phyloP scores from a whole-genome alignment of 2,329 filamentous ascomycete species.

The Macrophomina phaseolina region DNA sequence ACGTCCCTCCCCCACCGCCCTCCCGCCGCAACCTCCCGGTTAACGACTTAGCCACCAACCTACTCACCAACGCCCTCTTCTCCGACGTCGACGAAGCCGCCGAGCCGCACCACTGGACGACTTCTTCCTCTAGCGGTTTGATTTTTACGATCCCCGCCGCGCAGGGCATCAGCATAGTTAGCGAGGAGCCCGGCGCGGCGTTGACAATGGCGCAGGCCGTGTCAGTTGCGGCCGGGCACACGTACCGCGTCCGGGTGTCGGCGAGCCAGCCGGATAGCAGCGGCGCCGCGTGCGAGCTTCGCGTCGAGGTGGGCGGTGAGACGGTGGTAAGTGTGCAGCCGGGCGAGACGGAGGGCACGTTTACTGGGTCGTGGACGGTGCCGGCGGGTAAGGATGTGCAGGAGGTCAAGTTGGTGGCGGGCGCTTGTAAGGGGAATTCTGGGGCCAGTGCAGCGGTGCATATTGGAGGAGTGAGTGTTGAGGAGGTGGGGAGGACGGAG shows the following conservation, averaged over 20 bases:
- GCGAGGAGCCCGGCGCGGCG: constrained; percentile 32
- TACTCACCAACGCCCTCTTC: constrained; percentile 39
- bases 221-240: not conserved
- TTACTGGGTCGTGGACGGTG: constrained; percentile 26
- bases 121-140: constrained; percentile 30
- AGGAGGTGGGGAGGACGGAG: not conserved
- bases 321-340: not conserved
- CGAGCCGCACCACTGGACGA: constrained; percentile 35
- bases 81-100: constrained; percentile 29
- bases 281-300: constrained; percentile 24
- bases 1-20: not conserved
- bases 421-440: not conserved
- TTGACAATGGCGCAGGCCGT: constrained; percentile 36
- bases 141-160: constrained; percentile 31
- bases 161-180: constrained; percentile 32
- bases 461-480: not conserved
- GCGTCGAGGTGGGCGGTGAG: not conserved
- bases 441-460: not conserved
- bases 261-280: constrained; percentile 35
- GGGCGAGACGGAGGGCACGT: not conserved
- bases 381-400: not conserved
- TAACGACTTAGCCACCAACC: constrained; percentile 31
- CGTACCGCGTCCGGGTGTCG: constrained; percentile 29
- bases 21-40: constrained; percentile 9
- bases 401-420: not conserved